A percentile compares a stretch with the other conserved stretches of the same genome.
Conservation (phyloP, 2,329 filamentous ascomycete genomes). For the Ophiosphaerella herpotricha region DNA sequence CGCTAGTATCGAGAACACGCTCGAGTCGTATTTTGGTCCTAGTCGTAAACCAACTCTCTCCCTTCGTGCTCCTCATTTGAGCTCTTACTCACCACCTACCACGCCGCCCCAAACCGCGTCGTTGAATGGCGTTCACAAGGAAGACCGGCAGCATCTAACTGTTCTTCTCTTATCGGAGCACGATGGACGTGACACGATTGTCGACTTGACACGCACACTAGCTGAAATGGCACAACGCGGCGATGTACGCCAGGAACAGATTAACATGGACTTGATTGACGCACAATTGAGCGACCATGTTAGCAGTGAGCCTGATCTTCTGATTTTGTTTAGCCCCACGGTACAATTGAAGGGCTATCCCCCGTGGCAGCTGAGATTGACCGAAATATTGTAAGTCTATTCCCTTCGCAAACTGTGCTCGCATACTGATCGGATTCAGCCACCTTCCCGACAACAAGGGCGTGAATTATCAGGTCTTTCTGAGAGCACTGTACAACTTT, state of each 20-base stretch:
- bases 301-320: slow-evolving; percentile 85
- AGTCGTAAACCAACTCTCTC: slow-evolving; percentile 69
- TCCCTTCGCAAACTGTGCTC: slow-evolving; percentile 9
- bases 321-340: slow-evolving; percentile 83
- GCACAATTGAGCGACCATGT: slow-evolving; percentile 79
- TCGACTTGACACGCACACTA: slow-evolving; percentile 92
- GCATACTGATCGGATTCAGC: slow-evolving; percentile 28
- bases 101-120: slow-evolving; percentile 44
- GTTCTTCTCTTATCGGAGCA: slow-evolving; percentile 83
- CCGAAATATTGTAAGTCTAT: slow-evolving; percentile 77
- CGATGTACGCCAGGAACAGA: slow-evolving; percentile 80
- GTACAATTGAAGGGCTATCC: slow-evolving; percentile 90
- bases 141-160: slow-evolving; percentile 52
- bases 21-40: slow-evolving; percentile 85
- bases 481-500: slow-evolving; percentile 81
- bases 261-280: slow-evolving; percentile 84
- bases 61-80: slow-evolving; percentile 72
- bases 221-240: slow-evolving; percentile 92
- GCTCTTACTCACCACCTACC: slow-evolving; percentile 58
- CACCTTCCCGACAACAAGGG: slow-evolving; percentile 72
- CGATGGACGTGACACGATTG: slow-evolving; percentile 89
- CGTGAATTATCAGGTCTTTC: slow-evolving; percentile 93
- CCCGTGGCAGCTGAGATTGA: slow-evolving; percentile 93
- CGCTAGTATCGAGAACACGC: slow-evolving; percentile 75
- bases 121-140: slow-evolving; percentile 41